phyloP scores from a whole-genome alignment of 2,329 filamentous ascomycete genomes.

The Calycina herbarum region DNA sequence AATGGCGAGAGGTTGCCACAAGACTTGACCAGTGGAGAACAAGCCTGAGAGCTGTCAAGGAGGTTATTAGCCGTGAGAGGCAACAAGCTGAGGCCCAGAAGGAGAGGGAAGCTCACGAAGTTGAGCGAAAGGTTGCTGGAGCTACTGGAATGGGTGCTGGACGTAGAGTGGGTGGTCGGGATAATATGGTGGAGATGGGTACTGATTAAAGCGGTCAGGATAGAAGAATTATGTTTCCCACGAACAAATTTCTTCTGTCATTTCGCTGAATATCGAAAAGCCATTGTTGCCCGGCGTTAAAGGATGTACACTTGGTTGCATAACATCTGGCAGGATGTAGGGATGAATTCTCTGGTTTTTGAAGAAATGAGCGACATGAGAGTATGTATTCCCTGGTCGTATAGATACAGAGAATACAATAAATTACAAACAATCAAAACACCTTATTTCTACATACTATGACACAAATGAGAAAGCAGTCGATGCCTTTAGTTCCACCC shows the following conservation, averaged over 20 bases:
- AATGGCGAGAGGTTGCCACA: constrained; percentile 93
- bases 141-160: constrained; percentile 40
- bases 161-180: constrained; percentile 44
- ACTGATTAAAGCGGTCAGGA: constrained; percentile 32
- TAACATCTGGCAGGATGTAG: constrained; percentile 38
- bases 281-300: constrained; percentile 29
- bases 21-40: constrained; percentile 88
- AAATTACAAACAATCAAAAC: constrained; percentile 9
- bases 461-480: constrained; percentile 15
- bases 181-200: constrained; percentile 39
- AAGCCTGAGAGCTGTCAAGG: constrained; percentile 75
- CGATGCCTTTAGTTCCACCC: constrained; percentile 8
- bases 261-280: constrained; percentile 21
- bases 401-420: constrained; percentile 10
- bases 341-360: constrained; percentile 24
- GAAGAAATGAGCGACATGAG: constrained; percentile 16
- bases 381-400: constrained; percentile 2
- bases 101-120: constrained; percentile 73
- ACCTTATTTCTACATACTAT: constrained; percentile 23
- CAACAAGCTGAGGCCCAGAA: constrained; percentile 73
- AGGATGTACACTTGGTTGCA: constrained; percentile 33
- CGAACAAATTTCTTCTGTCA: constrained; percentile 7
- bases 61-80: constrained; percentile 78
- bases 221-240: constrained; percentile 8
- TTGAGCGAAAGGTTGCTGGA: constrained; percentile 59